Evolutionary conservation across 2,329 filamentous ascomycete species (phyloP), one percentile per base, ranked within the genome.

Genomic region (Diaporthe capsici): DNA sequence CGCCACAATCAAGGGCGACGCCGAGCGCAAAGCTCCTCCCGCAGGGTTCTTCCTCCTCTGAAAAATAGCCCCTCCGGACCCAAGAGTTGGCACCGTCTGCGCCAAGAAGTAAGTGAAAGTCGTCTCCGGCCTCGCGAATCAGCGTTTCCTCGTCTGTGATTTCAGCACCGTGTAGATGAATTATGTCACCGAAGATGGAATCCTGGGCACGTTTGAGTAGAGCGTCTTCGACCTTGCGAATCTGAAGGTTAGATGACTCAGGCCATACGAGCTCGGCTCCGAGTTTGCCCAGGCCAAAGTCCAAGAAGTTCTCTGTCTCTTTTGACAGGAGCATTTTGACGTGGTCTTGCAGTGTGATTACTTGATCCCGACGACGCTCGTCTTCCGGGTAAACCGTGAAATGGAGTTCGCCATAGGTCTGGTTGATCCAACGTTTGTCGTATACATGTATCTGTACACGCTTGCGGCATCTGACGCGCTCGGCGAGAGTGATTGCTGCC

Each of bases 181-280:
- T 83, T 17, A 82, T 71, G 0, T 79, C 81, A 3, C 78, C 76
- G 71, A 84, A 84, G 63, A 82, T 78, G 4, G 78, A 76, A 17
- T 80, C 80, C 74, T 84, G 83, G n/a, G 80, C 82, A 9, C 82
- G 80, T 49, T 78, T 79, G n/a, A 84, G 80, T 28, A 84, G 79
- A 8, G 82, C 78, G 57, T 84, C 83, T 55, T 84, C 83, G n/a
- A 84, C 82, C 78, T 84, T 84, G 58, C 83, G 82, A 71, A 84
- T 84, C 75, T 84, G 83, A 31, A 84, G 82, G 68, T 84, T 84
- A 28, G 82, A 82, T 10, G 82, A 84, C 0, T 80, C 82, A 6
- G 83, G 83, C 83, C 83, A 84, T 0, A 84, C 83, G 1, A 78
- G 76, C 73, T 84, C 83, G 0, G 83, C 82, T 3, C 81, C 78